A percentile compares a stretch with the other conserved stretches of the same genome.
Conservation (phyloP, 2,329 filamentous ascomycete species). For the Aspergillus sp. region DNA sequence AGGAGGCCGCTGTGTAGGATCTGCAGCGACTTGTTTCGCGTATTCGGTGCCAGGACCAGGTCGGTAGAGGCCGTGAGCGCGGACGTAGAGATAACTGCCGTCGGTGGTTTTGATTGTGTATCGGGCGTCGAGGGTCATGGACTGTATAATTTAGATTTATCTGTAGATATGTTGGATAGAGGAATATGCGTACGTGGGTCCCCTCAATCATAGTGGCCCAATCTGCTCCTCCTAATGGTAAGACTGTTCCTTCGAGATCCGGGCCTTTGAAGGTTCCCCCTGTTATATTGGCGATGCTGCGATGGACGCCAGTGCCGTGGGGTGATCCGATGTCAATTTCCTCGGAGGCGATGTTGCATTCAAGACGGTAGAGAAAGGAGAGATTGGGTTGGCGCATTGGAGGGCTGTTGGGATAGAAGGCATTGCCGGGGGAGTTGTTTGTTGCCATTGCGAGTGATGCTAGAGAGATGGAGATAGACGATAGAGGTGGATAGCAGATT, state of each 20-base stretch:
- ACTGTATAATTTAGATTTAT: slow-evolving; percentile 6
- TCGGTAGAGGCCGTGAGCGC: slow-evolving; percentile 20
- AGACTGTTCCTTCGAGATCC: slow-evolving; percentile 13
- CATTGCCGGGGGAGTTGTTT: slow-evolving; percentile 15
- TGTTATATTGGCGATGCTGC: slow-evolving; percentile 16
- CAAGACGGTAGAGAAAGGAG: slow-evolving; percentile 17
- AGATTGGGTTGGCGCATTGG: slow-evolving; percentile 18
- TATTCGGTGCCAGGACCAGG: slow-evolving; percentile 18
- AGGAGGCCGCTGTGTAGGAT: slow-evolving; percentile 9
- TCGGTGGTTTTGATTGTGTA: slow-evolving; percentile 18
- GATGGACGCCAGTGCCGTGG: slow-evolving; percentile 13
- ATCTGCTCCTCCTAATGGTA: slow-evolving; percentile 17
- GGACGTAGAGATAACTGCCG: slow-evolving; percentile 16
- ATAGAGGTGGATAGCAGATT: too few relatives aligned
- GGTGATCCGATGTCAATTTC: slow-evolving; percentile 18
- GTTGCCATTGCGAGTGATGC: slow-evolving; percentile 2
- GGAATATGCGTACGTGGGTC: slow-evolving; percentile 11
- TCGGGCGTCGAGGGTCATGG: slow-evolving; percentile 18
- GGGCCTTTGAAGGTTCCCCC: slow-evolving; percentile 19
- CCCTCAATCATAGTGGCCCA: slow-evolving; percentile 19
- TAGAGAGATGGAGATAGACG: too few relatives aligned
- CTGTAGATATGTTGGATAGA: background rate
- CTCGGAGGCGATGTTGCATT: slow-evolving; percentile 17
- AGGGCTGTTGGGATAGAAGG: slow-evolving; percentile 14
- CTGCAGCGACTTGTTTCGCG: slow-evolving; percentile 13